Percentiles rank a stretch among this genome's conserved stretches.
Conservation (phyloP, 306 rosid species). For the Sindora glabra region DNA sequence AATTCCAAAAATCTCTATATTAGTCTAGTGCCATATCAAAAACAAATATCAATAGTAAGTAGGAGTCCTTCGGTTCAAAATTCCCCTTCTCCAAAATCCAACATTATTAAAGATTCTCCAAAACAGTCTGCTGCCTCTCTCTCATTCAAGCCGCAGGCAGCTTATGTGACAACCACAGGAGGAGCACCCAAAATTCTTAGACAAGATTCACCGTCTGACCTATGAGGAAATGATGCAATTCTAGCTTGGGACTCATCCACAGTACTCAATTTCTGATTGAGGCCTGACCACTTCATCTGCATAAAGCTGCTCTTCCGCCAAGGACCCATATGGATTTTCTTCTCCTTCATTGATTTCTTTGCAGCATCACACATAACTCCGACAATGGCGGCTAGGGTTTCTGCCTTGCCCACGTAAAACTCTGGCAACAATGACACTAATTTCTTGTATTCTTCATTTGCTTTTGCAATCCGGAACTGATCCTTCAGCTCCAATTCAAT, state of each 20-base stretch:
- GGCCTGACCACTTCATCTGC: conserved; percentile 64
- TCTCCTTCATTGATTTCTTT: conserved; percentile 61
- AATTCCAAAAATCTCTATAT: too few relatives aligned
- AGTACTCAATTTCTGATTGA: background rate
- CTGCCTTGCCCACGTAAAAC: conserved; percentile 29
- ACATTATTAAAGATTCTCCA: too few relatives aligned
- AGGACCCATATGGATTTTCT: conserved; percentile 58
- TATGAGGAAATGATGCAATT: background rate
- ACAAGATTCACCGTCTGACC: conserved; percentile 19
- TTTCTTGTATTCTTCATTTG: conserved; percentile 23
- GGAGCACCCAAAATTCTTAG: conserved; percentile 16
- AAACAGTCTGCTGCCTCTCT: too few relatives aligned
- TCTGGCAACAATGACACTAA: conserved; percentile 28
- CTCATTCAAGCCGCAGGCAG: too few relatives aligned
- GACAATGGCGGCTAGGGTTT: conserved; percentile 33
- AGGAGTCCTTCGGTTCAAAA: too few relatives aligned
- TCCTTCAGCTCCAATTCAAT: conserved; percentile 35
- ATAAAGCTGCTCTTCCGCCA: conserved; percentile 55
- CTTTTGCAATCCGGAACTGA: conserved; percentile 42
- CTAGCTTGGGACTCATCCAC: background rate
- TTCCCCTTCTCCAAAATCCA: too few relatives aligned
- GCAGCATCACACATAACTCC: conserved; percentile 44
- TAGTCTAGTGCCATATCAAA: too few relatives aligned
- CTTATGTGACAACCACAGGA: conserved; percentile 32
- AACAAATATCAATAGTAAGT: too few relatives aligned